These are phyloP conservation scores for Tricharina praecox DNA, from an alignment of 495 filamentous ascomycete species.

Conservation along the genomic window DNA sequence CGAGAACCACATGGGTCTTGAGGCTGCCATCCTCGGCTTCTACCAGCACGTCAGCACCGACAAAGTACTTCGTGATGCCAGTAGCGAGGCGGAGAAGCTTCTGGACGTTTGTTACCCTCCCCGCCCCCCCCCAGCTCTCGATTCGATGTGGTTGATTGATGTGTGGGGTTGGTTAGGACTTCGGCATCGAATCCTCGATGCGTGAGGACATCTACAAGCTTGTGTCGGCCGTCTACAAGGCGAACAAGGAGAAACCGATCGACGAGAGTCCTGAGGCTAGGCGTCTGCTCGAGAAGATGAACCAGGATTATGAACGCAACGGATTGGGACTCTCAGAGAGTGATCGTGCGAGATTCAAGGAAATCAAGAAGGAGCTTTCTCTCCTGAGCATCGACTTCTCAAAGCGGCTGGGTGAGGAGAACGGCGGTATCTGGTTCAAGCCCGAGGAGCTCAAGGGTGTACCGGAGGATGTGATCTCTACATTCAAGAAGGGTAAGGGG, in stretches of 20 bases:
- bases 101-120: constrained; percentile 29
- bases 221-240: constrained; percentile 37
- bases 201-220: constrained; percentile 44
- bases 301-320: constrained; percentile 41
- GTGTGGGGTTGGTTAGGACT: constrained; percentile 29
- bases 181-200: constrained; percentile 42
- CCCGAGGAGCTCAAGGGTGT: constrained; percentile 42
- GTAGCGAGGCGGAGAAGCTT: constrained; percentile 42
- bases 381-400: constrained; percentile 40
- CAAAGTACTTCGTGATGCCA: constrained; percentile 47
- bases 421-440: constrained; percentile 43
- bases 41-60: constrained; percentile 66
- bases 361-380: constrained; percentile 45
- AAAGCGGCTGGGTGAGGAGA: constrained; percentile 47
- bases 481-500: constrained; percentile 52
- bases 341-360: constrained; percentile 44
- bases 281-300: constrained; percentile 39
- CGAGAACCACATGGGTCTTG: constrained; percentile 38
- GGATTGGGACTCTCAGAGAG: constrained; percentile 39
- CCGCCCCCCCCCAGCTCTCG: background rate
- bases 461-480: constrained; percentile 37
- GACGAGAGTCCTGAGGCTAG: constrained; percentile 34
- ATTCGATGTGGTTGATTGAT: too few species aligned
- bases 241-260: constrained; percentile 30
- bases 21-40: constrained; percentile 33